A percentile compares a stretch with the other conserved stretches of the same genome.
These are phyloP conservation scores for Pseudocercospora pini-densiflorae DNA, from an alignment of 2,329 filamentous ascomycete species.

Conservation along the genomic window DNA sequence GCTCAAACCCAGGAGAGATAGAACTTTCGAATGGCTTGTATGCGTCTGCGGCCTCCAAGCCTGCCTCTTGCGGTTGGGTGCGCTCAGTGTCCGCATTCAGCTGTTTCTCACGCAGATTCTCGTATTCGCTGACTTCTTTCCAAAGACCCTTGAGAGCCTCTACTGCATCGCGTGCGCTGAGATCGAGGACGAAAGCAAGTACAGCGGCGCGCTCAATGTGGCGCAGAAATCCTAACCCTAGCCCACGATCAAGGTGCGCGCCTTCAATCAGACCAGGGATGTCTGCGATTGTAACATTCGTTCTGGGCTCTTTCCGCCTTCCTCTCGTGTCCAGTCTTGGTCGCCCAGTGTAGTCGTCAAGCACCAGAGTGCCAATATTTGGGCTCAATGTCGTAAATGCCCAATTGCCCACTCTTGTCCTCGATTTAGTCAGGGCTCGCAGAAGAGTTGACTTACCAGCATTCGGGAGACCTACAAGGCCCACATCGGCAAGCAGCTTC, in stretches of 20 bases:
- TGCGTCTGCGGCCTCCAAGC: constrained; percentile 45
- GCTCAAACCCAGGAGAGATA: constrained; percentile 40
- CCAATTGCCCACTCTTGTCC: constrained; percentile 90
- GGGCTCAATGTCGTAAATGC: constrained; percentile 95
- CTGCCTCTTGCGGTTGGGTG: constrained; percentile 46
- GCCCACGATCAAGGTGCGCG: constrained; percentile 87
- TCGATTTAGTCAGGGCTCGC: constrained; percentile 83
- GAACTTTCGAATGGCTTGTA: constrained; percentile 50
- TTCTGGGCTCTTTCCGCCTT: constrained; percentile 62
- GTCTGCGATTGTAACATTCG: constrained; percentile 90
- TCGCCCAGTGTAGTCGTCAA: constrained; percentile 83
- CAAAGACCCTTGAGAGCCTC: constrained; percentile 79
- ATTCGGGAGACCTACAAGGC: constrained; percentile 92
- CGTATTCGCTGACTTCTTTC: constrained; percentile 89
- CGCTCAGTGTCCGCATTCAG: constrained; percentile 66
- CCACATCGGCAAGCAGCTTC: constrained; percentile 93
- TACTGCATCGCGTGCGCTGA: constrained; percentile 79
- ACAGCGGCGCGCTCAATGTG: constrained; percentile 94
- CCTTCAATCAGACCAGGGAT: constrained; percentile 93
- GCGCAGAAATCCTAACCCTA: constrained; percentile 88
- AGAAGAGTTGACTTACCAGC: constrained; percentile 94
- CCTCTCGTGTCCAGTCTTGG: constrained; percentile 58
- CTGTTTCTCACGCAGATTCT: constrained; percentile 76
- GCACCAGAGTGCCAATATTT: constrained; percentile 92
- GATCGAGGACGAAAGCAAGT: constrained; percentile 90